Evolutionary conservation across 768 basidiomycete species (phyloP).

Genomic region (Leccinum broughii): DNA sequence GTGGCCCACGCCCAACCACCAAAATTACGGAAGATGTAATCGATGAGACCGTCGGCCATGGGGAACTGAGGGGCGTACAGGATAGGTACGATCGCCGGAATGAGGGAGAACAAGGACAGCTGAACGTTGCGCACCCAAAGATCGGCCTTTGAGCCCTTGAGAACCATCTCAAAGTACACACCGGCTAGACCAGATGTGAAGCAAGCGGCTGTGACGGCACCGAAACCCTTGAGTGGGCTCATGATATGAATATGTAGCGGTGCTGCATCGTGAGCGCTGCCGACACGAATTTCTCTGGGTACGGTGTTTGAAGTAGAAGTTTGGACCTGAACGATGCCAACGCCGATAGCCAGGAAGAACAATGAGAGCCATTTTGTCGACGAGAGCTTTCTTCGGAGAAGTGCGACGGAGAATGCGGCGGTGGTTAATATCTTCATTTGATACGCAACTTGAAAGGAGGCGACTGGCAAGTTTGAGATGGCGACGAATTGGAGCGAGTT

Average conservation of each 20-base stretch:
- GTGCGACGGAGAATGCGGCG: conserved; percentile 84
- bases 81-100: conserved; percentile 85
- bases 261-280: conserved; percentile 67
- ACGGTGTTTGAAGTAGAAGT: conserved; percentile 41
- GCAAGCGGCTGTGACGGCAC: conserved; percentile 82
- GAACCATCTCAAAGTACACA: conserved; percentile 93
- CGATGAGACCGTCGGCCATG: conserved; percentile 50
- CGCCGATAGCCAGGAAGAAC: conserved; percentile 86
- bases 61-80: conserved; percentile 50
- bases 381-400: conserved; percentile 75
- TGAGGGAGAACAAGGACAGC: conserved; percentile 83
- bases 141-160: conserved; percentile 81
- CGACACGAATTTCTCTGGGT: conserved; percentile 46
- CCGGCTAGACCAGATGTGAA: conserved; percentile 89
- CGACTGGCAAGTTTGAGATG: conserved; percentile 91
- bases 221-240: conserved; percentile 80
- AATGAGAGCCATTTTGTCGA: conserved; percentile 84
- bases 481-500: conserved; percentile 98
- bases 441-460: conserved; percentile 96
- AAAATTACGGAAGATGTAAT: conserved; percentile 79
- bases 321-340: conserved; percentile 95
- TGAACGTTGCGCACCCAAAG: conserved; percentile 92
- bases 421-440: conserved; percentile 99
- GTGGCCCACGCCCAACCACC: conserved; percentile 96
- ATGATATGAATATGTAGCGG: conserved; percentile 67